These are phyloP conservation scores for Epichloe hybrida DNA, from an alignment of 2,329 filamentous ascomycete species.

Conservation along the genomic window DNA sequence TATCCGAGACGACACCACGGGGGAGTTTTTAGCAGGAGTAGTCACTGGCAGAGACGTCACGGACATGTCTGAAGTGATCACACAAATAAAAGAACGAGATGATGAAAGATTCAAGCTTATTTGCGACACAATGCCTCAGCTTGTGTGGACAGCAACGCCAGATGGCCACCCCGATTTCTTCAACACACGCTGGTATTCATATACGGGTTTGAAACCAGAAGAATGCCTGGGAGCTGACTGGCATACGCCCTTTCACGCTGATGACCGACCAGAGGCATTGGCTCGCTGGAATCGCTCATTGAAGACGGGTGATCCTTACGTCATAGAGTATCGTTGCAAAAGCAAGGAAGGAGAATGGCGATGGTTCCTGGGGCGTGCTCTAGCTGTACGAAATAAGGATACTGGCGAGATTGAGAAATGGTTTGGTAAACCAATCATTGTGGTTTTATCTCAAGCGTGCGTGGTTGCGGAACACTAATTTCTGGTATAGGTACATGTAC, in stretches of 20 bases:
- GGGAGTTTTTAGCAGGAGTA: constrained; percentile 63
- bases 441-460: neutral
- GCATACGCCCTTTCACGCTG: constrained; percentile 53
- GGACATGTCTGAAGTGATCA: constrained; percentile 53
- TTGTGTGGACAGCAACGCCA: constrained; percentile 61
- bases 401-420: constrained; percentile 60
- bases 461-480: neutral
- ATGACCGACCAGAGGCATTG: constrained; percentile 46
- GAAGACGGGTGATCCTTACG: constrained; percentile 53
- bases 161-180: constrained; percentile 60
- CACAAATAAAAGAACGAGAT: constrained; percentile 54
- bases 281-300: constrained; percentile 49
- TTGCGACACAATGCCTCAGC: constrained; percentile 57
- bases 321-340: constrained; percentile 56
- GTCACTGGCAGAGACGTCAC: constrained; percentile 63
- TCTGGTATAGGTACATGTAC: constrained; percentile 47
- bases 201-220: constrained; percentile 53
- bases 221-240: constrained; percentile 50
- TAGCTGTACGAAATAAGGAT: constrained; percentile 52
- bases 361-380: constrained; percentile 64
- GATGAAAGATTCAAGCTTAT: constrained; percentile 64
- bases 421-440: constrained; percentile 41
- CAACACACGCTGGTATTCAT: constrained; percentile 66
- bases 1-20: constrained; percentile 50
- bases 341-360: constrained; percentile 56